Base-by-base conservation (phyloP, 192 early-diverging fungal species). In the Chytriomyces sp. region DNA sequence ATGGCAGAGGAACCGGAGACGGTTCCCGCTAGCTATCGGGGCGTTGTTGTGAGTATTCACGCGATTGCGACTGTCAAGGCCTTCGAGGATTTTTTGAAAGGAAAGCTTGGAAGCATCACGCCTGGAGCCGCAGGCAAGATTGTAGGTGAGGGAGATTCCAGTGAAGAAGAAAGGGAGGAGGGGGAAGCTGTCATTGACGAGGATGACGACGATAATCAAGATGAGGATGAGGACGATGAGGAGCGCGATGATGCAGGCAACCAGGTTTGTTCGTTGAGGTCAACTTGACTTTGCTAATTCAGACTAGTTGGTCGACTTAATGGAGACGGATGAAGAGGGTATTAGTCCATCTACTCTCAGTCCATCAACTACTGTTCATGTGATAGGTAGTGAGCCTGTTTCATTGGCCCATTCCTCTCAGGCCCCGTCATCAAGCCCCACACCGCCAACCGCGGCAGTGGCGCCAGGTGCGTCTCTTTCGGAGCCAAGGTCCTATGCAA, bases 1-100 rank as follows among this genome's bases (percentile, higher is more conserved):
- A 60, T 86, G 0, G 82, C 91, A 2, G 89, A 73, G 19, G 80
- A 82, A 2, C 40, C 71, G n/a, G 78, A 79, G 0, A 75, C 83
- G 32, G 80, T 82, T 26, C 83, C 89, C 25, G 64, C 59, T n/a
- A 62, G 54, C n/a, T 85, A 81, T 37, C 67, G 83, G 34, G 75
- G 85, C 32, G 52, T 92, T 14, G 76, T 91, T 3, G 88, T 96
- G 6, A 89, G 89, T 12, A 89, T 96, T 25, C 94, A 96, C 75
- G 93, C 94, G 5, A 82, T 96, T 6, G 91, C 92, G 4, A 91
- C 92, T 0, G 93, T 94, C 76, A 82, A 86, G 28, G 86, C 87
- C 1, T 60, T 96, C 10, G 93, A 96, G 66, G 89, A 93, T 22
- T 96, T 93, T 57, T 74, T 96, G 22, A 86, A 87, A 12, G 80